Base-by-base conservation (phyloP, 2,329 filamentous ascomycete genomes). In the Verticillium isaacii region DNA sequence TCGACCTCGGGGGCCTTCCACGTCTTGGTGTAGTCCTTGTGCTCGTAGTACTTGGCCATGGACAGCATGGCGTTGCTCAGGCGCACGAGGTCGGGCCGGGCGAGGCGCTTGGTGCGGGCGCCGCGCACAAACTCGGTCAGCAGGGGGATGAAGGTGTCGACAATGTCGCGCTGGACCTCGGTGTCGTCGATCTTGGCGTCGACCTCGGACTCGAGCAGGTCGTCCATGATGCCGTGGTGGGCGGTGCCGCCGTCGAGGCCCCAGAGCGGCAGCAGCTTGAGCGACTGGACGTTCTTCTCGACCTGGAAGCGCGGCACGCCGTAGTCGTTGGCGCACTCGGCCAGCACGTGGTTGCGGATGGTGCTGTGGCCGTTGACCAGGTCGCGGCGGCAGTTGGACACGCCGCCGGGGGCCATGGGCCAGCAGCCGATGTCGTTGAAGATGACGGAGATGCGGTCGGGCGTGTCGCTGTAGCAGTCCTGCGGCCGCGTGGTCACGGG, bases 291-390 rank as follows among this genome's bases (percentile, higher is more conserved):
- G 61, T 83, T 84, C 66, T 77, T 77, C 70, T 85, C 82, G 1
- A 82, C 80, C 68, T 85, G 82, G 69, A 83, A 82, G 19, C 82
- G 79, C 6, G 82, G 82, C 23, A 83, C 76, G 34, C 82, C 82
- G 63, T 78, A 85, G 63, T 85, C 82, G 66, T 83, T 83, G 9
- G 82, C 82, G 6, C 80, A 80, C 70, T 85, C 82, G 57, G 80
- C 81, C 54, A 85, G 72, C 66, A 84, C 82, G 66, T 85, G 81
- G 73, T 82, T 83, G 61, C 81, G 78, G 65, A 85, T 82, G 0
- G 80, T 82, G 54, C 75, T 74, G 64, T 83, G 78, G 15, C 78
- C 80, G 66, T 85, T 82, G 68, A 85, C 80, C 68, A 85, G 75
- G 67, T 85, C 82, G 54, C 82, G 76, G 50, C 82, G 75, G 70